Evolutionary conservation across 1,284 basidiomycete species (phyloP), one percentile per base, ranked within the genome.

Genomic region (Phenoliferia sp.): DNA sequence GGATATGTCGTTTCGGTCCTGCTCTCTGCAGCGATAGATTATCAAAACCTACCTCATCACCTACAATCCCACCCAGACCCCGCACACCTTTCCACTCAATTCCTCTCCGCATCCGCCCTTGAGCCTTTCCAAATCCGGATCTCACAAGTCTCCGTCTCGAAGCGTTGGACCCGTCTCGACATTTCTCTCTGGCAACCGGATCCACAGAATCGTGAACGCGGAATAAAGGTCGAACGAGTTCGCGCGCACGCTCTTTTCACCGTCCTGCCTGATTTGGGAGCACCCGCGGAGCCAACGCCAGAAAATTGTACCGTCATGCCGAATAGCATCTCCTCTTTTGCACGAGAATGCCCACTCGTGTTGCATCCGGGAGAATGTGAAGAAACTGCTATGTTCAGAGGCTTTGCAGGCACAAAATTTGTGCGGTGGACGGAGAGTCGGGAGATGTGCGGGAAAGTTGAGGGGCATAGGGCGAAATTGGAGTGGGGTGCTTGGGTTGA

Each of bases 81-180:
- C 2, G 67, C 69, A 0, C 69, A 73, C 52, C 50, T 73, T 10
- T 48, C 62, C 9, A 59, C 63, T 9, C 65, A 73, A 32, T 73
- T 69, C 67, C 35, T 69, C 39, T 29, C 56, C 4, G 63, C 71
- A 15, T 62, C 65, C 2, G 22, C 64, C 0, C 59, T 52, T 62
- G 16, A 69, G 67, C 16, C 29, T 26, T 5, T 39, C 59, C 54
- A 69, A 19, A n/a, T n/a, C n/a, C n/a, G n/a, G n/a, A n/a, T n/a
- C n/a, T n/a, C n/a, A n/a, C n/a, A n/a, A n/a, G 58, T 73, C 50
- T 67, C 67, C 52, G 58, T 73, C 32, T 52, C 48, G 17, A 69
- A 71, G 35, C 61, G 69, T 6, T 73, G 69, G 71, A 70, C 71
- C 5, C 34, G 71, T 12, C 57, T 73, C 29, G 71, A 71, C 44